phyloP scores from a whole-genome alignment of 202 grass and related monocot species.

The Schoenoplectus triqueter region DNA sequence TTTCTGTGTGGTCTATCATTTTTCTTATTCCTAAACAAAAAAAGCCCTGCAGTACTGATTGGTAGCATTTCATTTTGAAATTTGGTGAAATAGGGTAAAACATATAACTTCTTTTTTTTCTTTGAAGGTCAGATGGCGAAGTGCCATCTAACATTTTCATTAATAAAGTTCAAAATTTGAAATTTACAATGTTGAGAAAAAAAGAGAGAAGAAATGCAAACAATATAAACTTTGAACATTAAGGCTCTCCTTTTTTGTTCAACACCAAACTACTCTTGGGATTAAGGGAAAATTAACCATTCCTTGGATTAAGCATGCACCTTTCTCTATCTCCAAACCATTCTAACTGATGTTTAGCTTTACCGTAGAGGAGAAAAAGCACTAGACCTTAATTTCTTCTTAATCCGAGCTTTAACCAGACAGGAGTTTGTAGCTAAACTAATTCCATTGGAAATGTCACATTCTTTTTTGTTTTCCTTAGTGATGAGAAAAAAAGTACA shows the following conservation, averaged over 20 bases:
- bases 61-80: not conserved
- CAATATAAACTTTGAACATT: not conserved
- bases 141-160: not conserved
- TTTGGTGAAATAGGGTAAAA: not conserved
- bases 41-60: not conserved
- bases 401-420: not conserved
- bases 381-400: not conserved
- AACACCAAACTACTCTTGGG: conserved; percentile 11
- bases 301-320: not conserved
- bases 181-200: not conserved
- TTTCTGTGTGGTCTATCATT: not conserved
- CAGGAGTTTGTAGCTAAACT: not conserved
- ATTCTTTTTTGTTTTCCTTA: not conserved
- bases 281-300: not conserved
- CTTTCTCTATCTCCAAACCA: not conserved
- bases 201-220: not conserved
- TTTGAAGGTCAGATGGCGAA: too few relatives aligned
- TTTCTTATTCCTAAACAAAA: not conserved
- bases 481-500: not conserved
- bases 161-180: not conserved
- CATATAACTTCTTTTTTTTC: not conserved
- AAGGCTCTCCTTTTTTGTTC: not conserved
- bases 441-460: not conserved
- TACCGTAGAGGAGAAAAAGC: not conserved
- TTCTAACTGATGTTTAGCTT: not conserved